Percentiles rank a stretch among this genome's conserved stretches.
These are phyloP conservation scores for Fusarium neocosmosporiellum DNA, from an alignment of 2,329 filamentous ascomycete genomes.

Conservation along the genomic window DNA sequence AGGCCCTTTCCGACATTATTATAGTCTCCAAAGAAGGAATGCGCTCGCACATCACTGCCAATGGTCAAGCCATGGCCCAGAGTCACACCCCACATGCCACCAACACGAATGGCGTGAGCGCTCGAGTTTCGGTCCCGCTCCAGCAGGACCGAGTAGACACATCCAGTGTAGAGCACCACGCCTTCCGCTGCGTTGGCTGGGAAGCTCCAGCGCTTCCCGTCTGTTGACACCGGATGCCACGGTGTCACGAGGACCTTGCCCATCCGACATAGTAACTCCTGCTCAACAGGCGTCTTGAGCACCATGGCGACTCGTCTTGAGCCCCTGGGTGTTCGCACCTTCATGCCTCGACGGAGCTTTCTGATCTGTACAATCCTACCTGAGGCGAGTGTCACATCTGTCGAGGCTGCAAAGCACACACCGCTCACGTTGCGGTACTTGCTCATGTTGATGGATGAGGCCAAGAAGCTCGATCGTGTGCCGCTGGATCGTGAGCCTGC, in stretches of 20 bases:
- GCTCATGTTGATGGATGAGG: conserved; percentile 52
- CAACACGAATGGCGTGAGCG: conserved; percentile 63
- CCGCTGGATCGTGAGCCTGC: background rate
- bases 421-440: conserved; percentile 55
- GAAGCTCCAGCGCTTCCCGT: conserved; percentile 58
- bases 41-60: conserved; percentile 54
- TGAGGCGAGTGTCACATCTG: conserved; percentile 57
- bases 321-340: conserved; percentile 63
- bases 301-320: conserved; percentile 61
- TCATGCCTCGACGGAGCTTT: conserved; percentile 57
- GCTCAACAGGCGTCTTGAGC: conserved; percentile 59
- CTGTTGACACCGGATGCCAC: conserved; percentile 66
- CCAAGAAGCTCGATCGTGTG: conserved; percentile 4
- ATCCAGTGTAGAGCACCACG: conserved; percentile 58
- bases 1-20: conserved; percentile 54
- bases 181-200: conserved; percentile 52
- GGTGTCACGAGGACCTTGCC: conserved; percentile 64
- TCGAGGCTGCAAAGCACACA: conserved; percentile 66
- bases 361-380: conserved; percentile 54
- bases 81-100: conserved; percentile 64
- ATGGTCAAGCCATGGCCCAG: conserved; percentile 66
- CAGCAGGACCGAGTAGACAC: conserved; percentile 68
- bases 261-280: conserved; percentile 57
- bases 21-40: conserved; percentile 67
- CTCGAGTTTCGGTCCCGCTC: conserved; percentile 55